Percentiles rank a stretch among this genome's conserved stretches.
Evolutionary conservation across 1,284 basidiomycete species (phyloP).

Genomic region (Puccinia hordei): DNA sequence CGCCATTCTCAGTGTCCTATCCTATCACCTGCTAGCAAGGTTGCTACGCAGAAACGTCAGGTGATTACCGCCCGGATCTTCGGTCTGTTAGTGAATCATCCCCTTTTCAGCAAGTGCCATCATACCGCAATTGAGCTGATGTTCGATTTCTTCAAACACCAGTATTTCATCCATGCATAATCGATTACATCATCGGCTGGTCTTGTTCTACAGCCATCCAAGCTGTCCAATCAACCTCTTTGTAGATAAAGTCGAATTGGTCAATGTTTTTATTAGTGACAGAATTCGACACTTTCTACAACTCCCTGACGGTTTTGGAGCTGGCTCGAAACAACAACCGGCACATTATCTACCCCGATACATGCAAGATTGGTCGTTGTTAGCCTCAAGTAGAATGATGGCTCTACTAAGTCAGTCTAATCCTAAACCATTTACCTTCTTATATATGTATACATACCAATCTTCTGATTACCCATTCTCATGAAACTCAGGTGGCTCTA

Average conservation of each 20-base stretch:
- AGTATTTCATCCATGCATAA: conserved; percentile 42
- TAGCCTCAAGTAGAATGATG: conserved; percentile 35
- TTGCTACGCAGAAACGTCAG: conserved; percentile 2
- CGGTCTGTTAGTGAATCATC: conserved; percentile 27
- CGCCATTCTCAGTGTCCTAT: conserved; percentile 14
- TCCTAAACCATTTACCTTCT: too few relatives aligned
- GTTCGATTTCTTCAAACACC: neutral
- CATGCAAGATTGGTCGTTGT: conserved; percentile 31
- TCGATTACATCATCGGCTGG: conserved; percentile 28
- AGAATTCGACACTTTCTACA: conserved; percentile 13
- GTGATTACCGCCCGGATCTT: conserved; percentile 22
- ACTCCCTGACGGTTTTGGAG: neutral
- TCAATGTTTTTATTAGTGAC: conserved; percentile 36
- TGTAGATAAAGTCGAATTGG: conserved; percentile 21
- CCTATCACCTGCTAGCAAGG: neutral
- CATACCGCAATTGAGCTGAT: neutral
- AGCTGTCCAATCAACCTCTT: conserved; percentile 14
- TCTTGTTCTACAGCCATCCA: conserved; percentile 6
- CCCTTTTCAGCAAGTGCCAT: too few relatives aligned
- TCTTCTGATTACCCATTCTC: neutral
- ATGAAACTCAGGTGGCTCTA: conserved; percentile 15
- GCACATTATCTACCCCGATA: conserved; percentile 12
- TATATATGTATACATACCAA: too few relatives aligned
- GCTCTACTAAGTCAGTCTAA: conserved; percentile 26
- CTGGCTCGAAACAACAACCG: neutral